phyloP scores from a whole-genome alignment of 2,329 filamentous ascomycete genomes.

The Cadophora sp. region DNA sequence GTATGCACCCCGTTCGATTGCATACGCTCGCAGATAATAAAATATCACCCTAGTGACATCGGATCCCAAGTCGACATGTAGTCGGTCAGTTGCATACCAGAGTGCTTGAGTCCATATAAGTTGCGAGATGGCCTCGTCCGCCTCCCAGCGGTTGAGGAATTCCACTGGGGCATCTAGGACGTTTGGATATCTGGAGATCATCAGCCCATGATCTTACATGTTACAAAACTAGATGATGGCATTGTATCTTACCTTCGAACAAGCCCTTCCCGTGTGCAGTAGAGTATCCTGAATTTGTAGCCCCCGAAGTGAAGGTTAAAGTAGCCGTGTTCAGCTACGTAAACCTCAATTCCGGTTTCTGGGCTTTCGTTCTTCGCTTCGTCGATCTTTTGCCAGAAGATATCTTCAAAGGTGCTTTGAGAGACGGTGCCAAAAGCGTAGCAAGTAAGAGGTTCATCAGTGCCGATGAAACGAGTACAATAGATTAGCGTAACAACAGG shows the following conservation, averaged over 20 bases:
- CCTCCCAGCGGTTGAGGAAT: not conserved
- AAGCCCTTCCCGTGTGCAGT: not conserved
- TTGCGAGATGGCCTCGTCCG: not conserved
- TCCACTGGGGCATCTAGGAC: not conserved
- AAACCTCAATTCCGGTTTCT: not conserved
- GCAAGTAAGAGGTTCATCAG: not conserved
- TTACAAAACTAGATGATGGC: not conserved
- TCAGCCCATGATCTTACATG: not conserved
- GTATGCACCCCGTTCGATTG: constrained; percentile 1
- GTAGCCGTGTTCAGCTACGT: not conserved
- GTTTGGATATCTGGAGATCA: not conserved
- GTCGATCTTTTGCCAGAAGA: constrained; percentile 18
- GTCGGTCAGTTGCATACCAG: not conserved
- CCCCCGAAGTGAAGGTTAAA: constrained; percentile 7
- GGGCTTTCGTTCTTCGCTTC: not conserved
- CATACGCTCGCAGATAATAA: constrained; percentile 5
- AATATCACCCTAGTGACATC: not conserved
- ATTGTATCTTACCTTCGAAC: constrained; percentile 10
- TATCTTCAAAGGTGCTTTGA: constrained; percentile 2
- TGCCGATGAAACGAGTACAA: not conserved
- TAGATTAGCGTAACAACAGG: constrained; percentile 2
- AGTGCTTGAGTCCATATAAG: not conserved
- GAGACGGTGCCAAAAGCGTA: constrained; percentile 7
- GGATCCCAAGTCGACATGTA: not conserved
- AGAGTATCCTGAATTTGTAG: not conserved